A percentile compares a stretch with the other conserved stretches of the same genome.
These are phyloP conservation scores for Amaranthus cruentus DNA, from an alignment of 148 eudicot genomes.

Conservation along the genomic window DNA sequence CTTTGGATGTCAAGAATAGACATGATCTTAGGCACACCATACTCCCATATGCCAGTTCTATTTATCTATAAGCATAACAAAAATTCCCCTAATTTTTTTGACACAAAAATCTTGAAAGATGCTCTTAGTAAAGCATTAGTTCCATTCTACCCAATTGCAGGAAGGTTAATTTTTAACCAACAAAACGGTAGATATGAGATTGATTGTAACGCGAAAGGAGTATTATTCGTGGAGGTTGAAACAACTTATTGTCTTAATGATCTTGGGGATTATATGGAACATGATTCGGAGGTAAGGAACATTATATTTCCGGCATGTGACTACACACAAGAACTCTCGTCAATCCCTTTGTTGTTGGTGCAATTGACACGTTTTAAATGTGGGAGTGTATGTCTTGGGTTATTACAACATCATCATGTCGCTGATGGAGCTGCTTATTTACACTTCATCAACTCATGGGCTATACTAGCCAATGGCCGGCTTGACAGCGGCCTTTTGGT, in stretches of 20 bases:
- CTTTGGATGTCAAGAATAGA: slow-evolving; percentile 6
- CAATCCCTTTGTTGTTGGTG: slow-evolving; percentile 11
- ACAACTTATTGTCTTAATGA: background rate
- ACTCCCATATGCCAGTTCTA: slow-evolving; percentile 7
- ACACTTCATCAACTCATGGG: slow-evolving; percentile 1
- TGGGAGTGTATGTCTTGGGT: slow-evolving; percentile 16
- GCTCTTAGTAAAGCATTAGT: slow-evolving; percentile 18
- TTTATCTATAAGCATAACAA: background rate
- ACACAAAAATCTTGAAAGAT: slow-evolving; percentile 10
- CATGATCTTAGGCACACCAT: slow-evolving; percentile 2
- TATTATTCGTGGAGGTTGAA: slow-evolving; percentile 13
- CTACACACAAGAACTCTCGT: background rate
- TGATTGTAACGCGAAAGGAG: slow-evolving; percentile 10
- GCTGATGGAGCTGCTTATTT: slow-evolving; percentile 11
- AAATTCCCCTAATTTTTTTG: background rate
- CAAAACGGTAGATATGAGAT: background rate
- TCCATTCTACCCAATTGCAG: slow-evolving; percentile 16
- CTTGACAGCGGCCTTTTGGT: background rate
- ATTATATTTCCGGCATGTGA: slow-evolving; percentile 15
- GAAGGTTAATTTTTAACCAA: background rate
- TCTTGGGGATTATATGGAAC: slow-evolving; percentile 1
- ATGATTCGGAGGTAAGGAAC: background rate
- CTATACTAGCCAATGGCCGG: background rate
- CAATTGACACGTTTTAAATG: slow-evolving; percentile 16
- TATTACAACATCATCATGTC: slow-evolving; percentile 11